Evolutionary conservation across 306 rosid species (phyloP), one percentile per base, ranked within the genome.

Genomic region (Alnus rubra): DNA sequence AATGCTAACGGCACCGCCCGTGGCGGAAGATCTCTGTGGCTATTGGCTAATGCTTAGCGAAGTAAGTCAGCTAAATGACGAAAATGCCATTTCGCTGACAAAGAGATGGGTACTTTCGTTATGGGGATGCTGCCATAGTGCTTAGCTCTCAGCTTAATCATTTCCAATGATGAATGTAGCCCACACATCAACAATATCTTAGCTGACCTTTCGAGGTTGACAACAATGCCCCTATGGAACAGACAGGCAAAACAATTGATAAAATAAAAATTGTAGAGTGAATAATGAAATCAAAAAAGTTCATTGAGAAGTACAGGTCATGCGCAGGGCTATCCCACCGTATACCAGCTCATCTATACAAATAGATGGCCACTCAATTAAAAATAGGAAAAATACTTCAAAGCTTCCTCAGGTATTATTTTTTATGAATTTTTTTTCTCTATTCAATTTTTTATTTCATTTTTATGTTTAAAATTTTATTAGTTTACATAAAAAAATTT

Each of bases 111-210:
- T 51, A 62, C 72, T 30, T 63, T 64, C 47, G 23, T 50, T 18
- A 73, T 23, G 65, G 78, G 69, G 16, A n/a, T 5, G 5, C 42
- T 49, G 56, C 74, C 28, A 53, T 16, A 23, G 35, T 73, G 64
- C 53, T 42, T 8, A 4, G 23, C 65, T 77, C 58, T 8, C 15
- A 16, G 35, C 44, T 2, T 45, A 77, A 82, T 82, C 79, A 82
- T 82, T 82, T 73, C 65, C 72, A 82, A 82, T 77, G 76, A 82
- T 82, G 85, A 73, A 55, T 69, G 15, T n/a, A 56, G 75, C 79
- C 78, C 85, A 74, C 79, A 63, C 53, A 49, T 7, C 50, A 55
- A 55, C 72, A 65, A 75, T 77, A 78, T 76, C 74, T 73, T 13
- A 14, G 18, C 9, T 3, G 23, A 11, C 50, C 8, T 1, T 42